phyloP scores from a whole-genome alignment of 1,284 basidiomycete species.

The Ganoderma sp. region DNA sequence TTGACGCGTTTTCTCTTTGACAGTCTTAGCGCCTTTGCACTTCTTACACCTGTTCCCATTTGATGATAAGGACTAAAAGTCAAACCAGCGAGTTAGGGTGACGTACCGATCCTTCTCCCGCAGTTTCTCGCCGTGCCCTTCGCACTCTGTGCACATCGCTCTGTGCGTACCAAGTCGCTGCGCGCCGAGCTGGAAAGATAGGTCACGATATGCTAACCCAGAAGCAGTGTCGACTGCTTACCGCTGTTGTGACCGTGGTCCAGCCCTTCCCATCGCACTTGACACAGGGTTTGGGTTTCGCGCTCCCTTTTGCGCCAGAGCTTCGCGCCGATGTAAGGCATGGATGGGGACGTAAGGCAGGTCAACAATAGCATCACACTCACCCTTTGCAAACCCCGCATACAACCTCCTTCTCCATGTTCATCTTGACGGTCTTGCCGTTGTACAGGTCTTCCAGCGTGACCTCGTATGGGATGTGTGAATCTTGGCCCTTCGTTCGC shows the following conservation, averaged over 20 bases:
- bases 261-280: constrained; percentile 87
- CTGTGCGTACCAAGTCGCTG: constrained; percentile 58
- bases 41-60: constrained; percentile 82
- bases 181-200: constrained; percentile 50
- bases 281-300: constrained; percentile 82
- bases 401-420: constrained; percentile 84
- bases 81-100: neutral
- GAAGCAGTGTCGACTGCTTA: constrained; percentile 38
- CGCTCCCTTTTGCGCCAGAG: constrained; percentile 79
- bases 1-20: constrained; percentile 87
- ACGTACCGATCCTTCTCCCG: constrained; percentile 87
- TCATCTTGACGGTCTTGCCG: constrained; percentile 89
- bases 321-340: constrained; percentile 45
- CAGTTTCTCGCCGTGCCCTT: constrained; percentile 80
- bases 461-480: constrained; percentile 83
- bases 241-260: constrained; percentile 66
- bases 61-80: neutral
- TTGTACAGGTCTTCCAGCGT: constrained; percentile 93
- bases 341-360: neutral
- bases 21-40: constrained; percentile 88
- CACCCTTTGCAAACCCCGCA: constrained; percentile 86
- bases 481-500: constrained; percentile 69
- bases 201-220: constrained; percentile 17
- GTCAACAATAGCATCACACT: constrained; percentile 33
- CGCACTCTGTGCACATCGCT: constrained; percentile 76